Conservation (phyloP, 371 early-diverging fungal genomes). For the Batkoa obscura region DNA sequence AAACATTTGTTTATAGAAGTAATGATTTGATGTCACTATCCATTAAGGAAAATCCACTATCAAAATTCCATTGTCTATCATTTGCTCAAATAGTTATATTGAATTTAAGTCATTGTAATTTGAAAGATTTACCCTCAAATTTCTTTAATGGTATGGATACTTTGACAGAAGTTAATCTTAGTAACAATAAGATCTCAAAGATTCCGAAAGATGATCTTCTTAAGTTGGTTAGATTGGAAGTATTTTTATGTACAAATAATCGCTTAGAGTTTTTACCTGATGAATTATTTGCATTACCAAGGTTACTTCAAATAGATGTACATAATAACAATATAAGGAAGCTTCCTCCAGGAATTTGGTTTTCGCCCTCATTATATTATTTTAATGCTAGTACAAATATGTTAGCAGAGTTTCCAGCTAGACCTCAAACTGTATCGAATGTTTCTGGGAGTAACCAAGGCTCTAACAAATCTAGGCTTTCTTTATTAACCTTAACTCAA, state of each 20-base stretch:
- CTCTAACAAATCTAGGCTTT: background rate
- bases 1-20: conserved; percentile 1
- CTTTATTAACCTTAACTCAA: background rate
- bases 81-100: conserved; percentile 10
- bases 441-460: background rate
- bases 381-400: conserved; percentile 63
- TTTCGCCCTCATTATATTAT: conserved; percentile 36
- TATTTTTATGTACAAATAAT: conserved; percentile 3
- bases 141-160: conserved; percentile 26
- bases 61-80: conserved; percentile 26
- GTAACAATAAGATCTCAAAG: conserved; percentile 41
- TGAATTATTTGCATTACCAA: conserved; percentile 23
- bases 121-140: conserved; percentile 15
- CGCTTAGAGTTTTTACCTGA: background rate
- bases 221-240: conserved; percentile 26
- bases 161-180: conserved; percentile 33
- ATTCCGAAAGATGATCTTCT: conserved; percentile 56
- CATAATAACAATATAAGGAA: conserved; percentile 49
- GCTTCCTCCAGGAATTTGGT: conserved; percentile 74
- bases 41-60: conserved; percentile 11
- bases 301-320: conserved; percentile 25
- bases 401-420: conserved; percentile 29
- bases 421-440: background rate
- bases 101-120: conserved; percentile 6
- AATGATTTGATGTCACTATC: background rate